A percentile compares a stretch with the other conserved stretches of the same genome.
These are phyloP conservation scores for Penicillium paradoxum DNA, from an alignment of 495 filamentous ascomycete species.

Conservation along the genomic window DNA sequence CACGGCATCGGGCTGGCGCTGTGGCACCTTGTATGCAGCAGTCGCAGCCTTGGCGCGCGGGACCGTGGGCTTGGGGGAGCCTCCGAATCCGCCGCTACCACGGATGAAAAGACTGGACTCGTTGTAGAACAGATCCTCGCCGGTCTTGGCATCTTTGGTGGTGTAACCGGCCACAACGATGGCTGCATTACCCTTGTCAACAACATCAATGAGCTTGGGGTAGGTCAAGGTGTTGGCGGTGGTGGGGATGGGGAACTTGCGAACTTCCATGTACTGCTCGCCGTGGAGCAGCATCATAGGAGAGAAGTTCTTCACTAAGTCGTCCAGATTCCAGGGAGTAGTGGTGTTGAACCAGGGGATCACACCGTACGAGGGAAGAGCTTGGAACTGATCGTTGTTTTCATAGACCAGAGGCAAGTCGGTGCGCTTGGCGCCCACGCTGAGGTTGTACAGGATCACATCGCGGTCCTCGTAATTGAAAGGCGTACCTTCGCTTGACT, in stretches of 20 bases:
- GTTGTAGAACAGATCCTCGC: conserved; percentile 95
- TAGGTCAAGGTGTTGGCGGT: conserved; percentile 72
- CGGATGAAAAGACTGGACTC: conserved; percentile 88
- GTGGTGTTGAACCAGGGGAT: conserved; percentile 86
- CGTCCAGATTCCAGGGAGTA: conserved; percentile 72
- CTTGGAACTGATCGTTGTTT: conserved; percentile 84
- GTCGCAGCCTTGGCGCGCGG: conserved; percentile 67
- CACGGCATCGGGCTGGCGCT: conserved; percentile 71
- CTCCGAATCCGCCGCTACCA: conserved; percentile 88
- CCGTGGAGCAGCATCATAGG: conserved; percentile 99
- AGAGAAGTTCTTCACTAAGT: conserved; percentile 88
- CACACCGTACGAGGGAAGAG: conserved; percentile 90
- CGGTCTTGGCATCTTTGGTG: conserved; percentile 71
- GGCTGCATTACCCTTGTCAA: conserved; percentile 92
- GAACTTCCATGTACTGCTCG: conserved; percentile 96
- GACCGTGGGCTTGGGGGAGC: conserved; percentile 70
- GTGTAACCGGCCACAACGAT: conserved; percentile 74
- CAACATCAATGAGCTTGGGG: conserved; percentile 85
- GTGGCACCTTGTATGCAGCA: conserved; percentile 70
- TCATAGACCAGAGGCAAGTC: conserved; percentile 87
- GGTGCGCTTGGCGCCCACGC: conserved; percentile 87
- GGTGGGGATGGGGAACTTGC: conserved; percentile 91
- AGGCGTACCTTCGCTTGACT: conserved; percentile 65
- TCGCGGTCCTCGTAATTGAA: conserved; percentile 83
- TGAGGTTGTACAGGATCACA: conserved; percentile 92